Percentiles rank a stretch among this genome's conserved stretches.
Conservation (phyloP, 192 early-diverging fungal genomes). For the Martensiomyces pterosporus region DNA sequence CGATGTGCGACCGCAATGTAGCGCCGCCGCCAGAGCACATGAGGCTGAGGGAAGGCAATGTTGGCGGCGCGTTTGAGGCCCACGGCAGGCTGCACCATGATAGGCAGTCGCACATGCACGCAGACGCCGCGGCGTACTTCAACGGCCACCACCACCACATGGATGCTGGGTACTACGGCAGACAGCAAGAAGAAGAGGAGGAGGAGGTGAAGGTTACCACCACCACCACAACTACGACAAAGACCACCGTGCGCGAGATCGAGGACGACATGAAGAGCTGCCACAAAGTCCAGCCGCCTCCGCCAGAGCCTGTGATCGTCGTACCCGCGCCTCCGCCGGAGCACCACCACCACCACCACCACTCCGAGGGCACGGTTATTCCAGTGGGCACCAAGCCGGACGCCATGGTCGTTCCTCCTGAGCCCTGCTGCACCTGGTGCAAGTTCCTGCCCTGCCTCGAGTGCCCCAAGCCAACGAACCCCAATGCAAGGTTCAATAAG, state of each 20-base stretch:
- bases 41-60: conserved; percentile 28
- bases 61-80: conserved; percentile 19
- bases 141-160: conserved; percentile 6
- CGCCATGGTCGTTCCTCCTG: conserved; percentile 14
- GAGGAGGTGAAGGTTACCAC: conserved; percentile 37
- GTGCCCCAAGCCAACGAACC: conserved; percentile 43
- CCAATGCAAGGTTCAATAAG: conserved; percentile 43
- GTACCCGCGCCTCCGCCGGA: neutral
- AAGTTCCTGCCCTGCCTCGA: conserved; percentile 41
- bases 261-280: neutral
- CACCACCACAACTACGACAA: conserved; percentile 39
- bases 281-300: conserved; percentile 6
- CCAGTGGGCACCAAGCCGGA: conserved; percentile 31
- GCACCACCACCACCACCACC: conserved; percentile 10
- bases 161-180: neutral
- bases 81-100: conserved; percentile 26
- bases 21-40: conserved; percentile 28
- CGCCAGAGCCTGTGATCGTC: conserved; percentile 7
- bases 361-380: conserved; percentile 15
- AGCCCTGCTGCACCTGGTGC: conserved; percentile 50
- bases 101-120: conserved; percentile 28
- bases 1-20: conserved; percentile 5
- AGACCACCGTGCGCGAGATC: conserved; percentile 8
- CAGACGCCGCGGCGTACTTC: conserved; percentile 28
- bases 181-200: conserved; percentile 4